Conservation (phyloP, 768 basidiomycete genomes). For the Dioszegia aurantiaca region DNA sequence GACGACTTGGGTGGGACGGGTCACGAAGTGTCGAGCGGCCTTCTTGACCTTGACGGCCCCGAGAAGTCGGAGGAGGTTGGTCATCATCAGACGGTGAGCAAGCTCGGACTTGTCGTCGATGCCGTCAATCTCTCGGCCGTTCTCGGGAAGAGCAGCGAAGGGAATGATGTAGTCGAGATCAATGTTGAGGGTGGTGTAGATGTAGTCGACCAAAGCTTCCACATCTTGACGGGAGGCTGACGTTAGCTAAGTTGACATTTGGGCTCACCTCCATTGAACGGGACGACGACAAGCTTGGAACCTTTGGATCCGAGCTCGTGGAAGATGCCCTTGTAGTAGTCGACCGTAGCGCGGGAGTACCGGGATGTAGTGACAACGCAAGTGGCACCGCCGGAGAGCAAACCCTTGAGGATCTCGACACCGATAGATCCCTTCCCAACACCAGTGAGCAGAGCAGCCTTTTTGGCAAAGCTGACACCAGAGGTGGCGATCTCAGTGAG, state of each 20-base stretch:
- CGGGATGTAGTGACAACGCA: constrained; percentile 97
- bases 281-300: constrained; percentile 94
- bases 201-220: constrained; percentile 95
- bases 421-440: constrained; percentile 98
- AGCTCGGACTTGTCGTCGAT: constrained; percentile 96
- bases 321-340: constrained; percentile 98
- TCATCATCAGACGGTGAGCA: constrained; percentile 97
- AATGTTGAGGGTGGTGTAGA: constrained; percentile 89
- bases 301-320: constrained; percentile 92
- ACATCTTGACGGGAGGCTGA: constrained; percentile 93
- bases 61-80: constrained; percentile 90
- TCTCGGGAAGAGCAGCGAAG: constrained; percentile 97
- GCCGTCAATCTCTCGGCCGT: constrained; percentile 95
- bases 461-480: constrained; percentile 97
- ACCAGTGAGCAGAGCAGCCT: constrained; percentile 95
- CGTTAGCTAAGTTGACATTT: constrained; percentile 7
- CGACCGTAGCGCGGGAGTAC: constrained; percentile 84
- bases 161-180: constrained; percentile 98
- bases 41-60: constrained; percentile 99
- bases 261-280: constrained; percentile 78
- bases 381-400: constrained; percentile 91
- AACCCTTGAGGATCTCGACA: constrained; percentile 93
- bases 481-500: constrained; percentile 97
- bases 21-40: constrained; percentile 91
- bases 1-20: constrained; percentile 96